Conservation (phyloP, 805 yeast species). For the Kockiozyma suomiensis region DNA sequence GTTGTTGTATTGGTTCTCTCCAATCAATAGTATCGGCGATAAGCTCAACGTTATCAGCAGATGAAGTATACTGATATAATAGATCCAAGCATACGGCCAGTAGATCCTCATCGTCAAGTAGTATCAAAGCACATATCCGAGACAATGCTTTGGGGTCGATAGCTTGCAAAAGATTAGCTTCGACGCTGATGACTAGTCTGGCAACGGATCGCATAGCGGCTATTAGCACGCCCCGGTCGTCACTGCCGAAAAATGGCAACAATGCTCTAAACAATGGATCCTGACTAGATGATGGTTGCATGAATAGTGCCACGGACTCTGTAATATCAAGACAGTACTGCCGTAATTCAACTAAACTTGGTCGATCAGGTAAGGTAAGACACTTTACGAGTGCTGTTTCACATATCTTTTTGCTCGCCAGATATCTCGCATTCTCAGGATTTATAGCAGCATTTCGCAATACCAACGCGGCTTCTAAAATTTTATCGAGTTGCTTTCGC, state of each 20-base stretch:
- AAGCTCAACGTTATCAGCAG: slow-evolving; percentile 56
- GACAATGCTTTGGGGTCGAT: slow-evolving; percentile 54
- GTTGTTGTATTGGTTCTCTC: slow-evolving; percentile 44
- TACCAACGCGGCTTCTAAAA: slow-evolving; percentile 60
- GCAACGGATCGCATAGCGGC: slow-evolving; percentile 75
- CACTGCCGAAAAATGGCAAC: slow-evolving; percentile 53
- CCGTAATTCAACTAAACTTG: slow-evolving; percentile 56
- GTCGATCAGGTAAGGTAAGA: slow-evolving; percentile 42
- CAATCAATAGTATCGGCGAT: slow-evolving; percentile 54
- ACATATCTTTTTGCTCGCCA: slow-evolving; percentile 59
- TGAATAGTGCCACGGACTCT: slow-evolving; percentile 66
- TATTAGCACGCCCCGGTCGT: slow-evolving; percentile 70
- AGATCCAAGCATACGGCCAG: slow-evolving; percentile 75
- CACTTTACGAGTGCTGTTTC: slow-evolving; percentile 51
- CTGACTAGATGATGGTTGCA: slow-evolving; percentile 24
- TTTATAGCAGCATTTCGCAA: slow-evolving; percentile 85
- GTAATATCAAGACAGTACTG: slow-evolving; percentile 74
- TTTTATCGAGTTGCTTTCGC: slow-evolving; percentile 36
- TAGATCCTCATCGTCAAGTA: slow-evolving; percentile 71
- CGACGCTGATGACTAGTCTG: slow-evolving; percentile 70
- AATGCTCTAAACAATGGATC: slow-evolving; percentile 70
- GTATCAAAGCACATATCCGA: slow-evolving; percentile 58
- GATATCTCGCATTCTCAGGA: slow-evolving; percentile 73
- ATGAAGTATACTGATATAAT: slow-evolving; percentile 75
- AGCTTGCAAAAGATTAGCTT: slow-evolving; percentile 50